Conservation (phyloP, 2,329 filamentous ascomycete species). For the Aspergillus intermedius region DNA sequence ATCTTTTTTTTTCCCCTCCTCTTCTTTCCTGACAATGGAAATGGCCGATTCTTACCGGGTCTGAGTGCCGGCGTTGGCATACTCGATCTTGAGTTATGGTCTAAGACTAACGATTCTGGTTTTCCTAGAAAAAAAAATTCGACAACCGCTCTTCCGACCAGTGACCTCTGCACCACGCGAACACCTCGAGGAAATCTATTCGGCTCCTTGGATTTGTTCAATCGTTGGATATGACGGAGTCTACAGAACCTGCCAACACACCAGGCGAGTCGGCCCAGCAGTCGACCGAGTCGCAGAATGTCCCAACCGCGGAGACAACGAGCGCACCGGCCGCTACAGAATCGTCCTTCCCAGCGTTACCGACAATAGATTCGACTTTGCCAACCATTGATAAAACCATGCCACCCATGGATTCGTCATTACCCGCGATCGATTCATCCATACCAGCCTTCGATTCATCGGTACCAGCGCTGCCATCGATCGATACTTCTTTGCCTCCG, state of each 20-base stretch:
- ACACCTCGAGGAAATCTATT: not conserved
- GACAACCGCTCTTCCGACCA: not conserved
- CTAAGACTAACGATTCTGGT: not conserved
- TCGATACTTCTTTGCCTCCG: constrained; percentile 23
- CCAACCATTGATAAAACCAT: constrained; percentile 18
- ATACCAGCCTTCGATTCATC: constrained; percentile 25
- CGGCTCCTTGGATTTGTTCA: not conserved
- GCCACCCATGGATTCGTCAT: constrained; percentile 18
- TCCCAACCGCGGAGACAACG: constrained; percentile 1
- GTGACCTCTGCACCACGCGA: not conserved
- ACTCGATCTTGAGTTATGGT: not conserved
- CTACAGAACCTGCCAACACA: constrained; percentile 12
- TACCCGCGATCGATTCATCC: constrained; percentile 21
- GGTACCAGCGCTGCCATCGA: constrained; percentile 22
- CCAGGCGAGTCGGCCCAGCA: constrained; percentile 11
- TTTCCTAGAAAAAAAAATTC: not conserved
- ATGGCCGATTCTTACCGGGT: not conserved
- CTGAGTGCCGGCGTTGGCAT: not conserved
- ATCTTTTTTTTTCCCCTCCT: not conserved
- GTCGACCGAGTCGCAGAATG: constrained; percentile 7
- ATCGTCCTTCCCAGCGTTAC: constrained; percentile 13
- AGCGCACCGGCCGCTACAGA: constrained; percentile 5
- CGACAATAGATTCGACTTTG: constrained; percentile 17
- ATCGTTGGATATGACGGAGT: constrained; percentile 16
- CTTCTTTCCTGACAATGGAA: not conserved